phyloP scores from a whole-genome alignment of 2,329 filamentous ascomycete species.

The Scytalidium lignicola region DNA sequence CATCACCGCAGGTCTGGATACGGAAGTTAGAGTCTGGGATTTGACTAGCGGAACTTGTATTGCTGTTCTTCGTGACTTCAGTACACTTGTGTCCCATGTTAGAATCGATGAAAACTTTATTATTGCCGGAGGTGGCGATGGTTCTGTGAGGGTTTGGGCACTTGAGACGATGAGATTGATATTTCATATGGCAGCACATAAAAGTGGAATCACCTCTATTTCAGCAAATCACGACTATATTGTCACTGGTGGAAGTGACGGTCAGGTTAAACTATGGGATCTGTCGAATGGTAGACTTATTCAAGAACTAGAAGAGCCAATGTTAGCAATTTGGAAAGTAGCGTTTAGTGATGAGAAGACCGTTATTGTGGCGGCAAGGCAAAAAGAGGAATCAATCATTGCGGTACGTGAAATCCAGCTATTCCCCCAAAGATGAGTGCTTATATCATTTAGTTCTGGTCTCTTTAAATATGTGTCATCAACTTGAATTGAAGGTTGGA shows the following conservation, averaged over 20 bases:
- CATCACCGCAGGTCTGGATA: neutral
- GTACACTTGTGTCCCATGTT: neutral
- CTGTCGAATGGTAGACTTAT: slow-evolving; percentile 30
- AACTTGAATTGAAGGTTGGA: too few relatives aligned
- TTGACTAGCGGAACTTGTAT: neutral
- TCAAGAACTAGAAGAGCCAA: too few relatives aligned
- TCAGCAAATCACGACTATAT: slow-evolving; percentile 32
- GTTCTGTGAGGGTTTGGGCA: neutral
- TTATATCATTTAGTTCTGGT: too few relatives aligned
- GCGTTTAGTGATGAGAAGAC: too few relatives aligned
- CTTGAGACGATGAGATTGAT: neutral
- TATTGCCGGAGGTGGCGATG: neutral
- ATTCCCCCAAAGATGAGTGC: too few relatives aligned
- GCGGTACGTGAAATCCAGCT: too few relatives aligned
- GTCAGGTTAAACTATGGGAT: slow-evolving; percentile 74
- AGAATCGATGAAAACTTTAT: neutral
- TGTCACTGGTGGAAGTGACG: slow-evolving; percentile 78
- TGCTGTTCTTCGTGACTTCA: neutral
- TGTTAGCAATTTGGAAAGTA: too few relatives aligned
- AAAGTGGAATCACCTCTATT: neutral
- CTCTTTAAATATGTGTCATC: too few relatives aligned
- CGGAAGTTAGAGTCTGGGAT: neutral
- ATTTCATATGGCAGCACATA: neutral
- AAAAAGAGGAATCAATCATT: too few relatives aligned
- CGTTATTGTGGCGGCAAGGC: too few relatives aligned